Conservation (phyloP, 2,329 filamentous ascomycete genomes). For the Neofusicoccum laricinum region DNA sequence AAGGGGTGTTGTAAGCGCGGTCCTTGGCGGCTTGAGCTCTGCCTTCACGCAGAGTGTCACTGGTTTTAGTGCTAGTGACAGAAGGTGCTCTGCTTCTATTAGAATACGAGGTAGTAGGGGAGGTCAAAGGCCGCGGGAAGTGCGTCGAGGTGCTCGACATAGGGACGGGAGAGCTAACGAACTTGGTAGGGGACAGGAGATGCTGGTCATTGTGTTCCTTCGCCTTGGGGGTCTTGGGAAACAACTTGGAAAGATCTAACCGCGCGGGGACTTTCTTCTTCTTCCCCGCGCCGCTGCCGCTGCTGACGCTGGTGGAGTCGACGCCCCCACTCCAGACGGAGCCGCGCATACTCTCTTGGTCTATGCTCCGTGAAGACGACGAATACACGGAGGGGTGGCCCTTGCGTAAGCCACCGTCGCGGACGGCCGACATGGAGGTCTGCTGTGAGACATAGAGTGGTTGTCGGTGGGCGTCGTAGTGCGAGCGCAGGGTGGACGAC, state of each 20-base stretch:
- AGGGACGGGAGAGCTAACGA: constrained; percentile 39
- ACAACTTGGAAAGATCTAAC: constrained; percentile 43
- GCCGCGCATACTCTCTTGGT: constrained; percentile 14
- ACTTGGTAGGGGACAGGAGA: constrained; percentile 38
- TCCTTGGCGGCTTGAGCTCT: constrained; percentile 14
- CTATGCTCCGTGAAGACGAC: constrained; percentile 19
- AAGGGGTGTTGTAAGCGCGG: constrained; percentile 19
- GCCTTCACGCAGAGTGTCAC: constrained; percentile 19
- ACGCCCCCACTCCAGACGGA: not conserved
- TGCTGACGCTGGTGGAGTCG: not conserved
- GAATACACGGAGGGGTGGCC: constrained; percentile 29
- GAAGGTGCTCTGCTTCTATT: constrained; percentile 22
- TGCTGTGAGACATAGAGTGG: constrained; percentile 44
- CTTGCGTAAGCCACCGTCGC: constrained; percentile 42
- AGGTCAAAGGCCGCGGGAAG: constrained; percentile 32
- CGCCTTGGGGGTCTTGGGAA: constrained; percentile 33
- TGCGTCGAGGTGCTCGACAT: constrained; percentile 39
- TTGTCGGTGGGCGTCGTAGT: constrained; percentile 41
- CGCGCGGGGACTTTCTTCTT: constrained; percentile 35
- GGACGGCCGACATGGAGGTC: constrained; percentile 43
- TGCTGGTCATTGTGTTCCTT: constrained; percentile 21
- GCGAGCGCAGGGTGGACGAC: constrained; percentile 40
- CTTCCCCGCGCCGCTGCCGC: not conserved
- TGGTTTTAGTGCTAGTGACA: constrained; percentile 25
- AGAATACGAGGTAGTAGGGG: not conserved